Evolutionary conservation across 2,329 filamentous ascomycete genomes (phyloP).

Genomic region (Exophiala viscosa): DNA sequence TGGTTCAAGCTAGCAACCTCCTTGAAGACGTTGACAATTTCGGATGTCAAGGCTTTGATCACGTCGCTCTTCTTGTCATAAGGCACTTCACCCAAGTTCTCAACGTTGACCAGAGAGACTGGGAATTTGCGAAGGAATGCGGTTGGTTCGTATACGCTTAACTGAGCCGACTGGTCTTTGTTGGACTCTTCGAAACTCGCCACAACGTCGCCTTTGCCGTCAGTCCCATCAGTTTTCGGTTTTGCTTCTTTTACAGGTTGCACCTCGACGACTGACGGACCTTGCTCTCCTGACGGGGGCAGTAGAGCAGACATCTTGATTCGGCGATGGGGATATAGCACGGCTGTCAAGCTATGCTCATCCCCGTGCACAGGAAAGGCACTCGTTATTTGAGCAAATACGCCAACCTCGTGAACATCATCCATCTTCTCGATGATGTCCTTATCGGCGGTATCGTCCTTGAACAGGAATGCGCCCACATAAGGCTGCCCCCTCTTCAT

Average conservation of each 20-base stretch:
- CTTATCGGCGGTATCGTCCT: constrained; percentile 89
- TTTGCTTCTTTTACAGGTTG: constrained; percentile 49
- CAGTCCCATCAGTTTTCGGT: constrained; percentile 51
- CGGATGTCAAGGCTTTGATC: constrained; percentile 87
- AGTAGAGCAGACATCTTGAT: constrained; percentile 85
- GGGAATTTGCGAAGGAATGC: constrained; percentile 87
- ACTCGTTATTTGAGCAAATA: constrained; percentile 96
- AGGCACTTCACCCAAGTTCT: constrained; percentile 84
- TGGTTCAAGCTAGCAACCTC: constrained; percentile 92
- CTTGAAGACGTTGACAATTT: constrained; percentile 99
- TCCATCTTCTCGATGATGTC: constrained; percentile 87
- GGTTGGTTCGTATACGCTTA: constrained; percentile 73
- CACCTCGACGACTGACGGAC: constrained; percentile 35
- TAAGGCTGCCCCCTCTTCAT: constrained; percentile 96
- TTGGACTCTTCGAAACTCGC: constrained; percentile 89
- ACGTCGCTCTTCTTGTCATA: constrained; percentile 86
- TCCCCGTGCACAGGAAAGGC: constrained; percentile 88
- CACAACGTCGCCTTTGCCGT: constrained; percentile 89
- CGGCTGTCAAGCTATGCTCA: constrained; percentile 79
- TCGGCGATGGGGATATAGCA: constrained; percentile 90
- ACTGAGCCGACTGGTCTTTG: constrained; percentile 56
- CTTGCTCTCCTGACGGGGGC: constrained; percentile 53
- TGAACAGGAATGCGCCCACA: constrained; percentile 93
- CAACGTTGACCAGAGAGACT: constrained; percentile 91
- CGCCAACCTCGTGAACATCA: constrained; percentile 92